Percentiles rank a stretch among this genome's conserved stretches.
phyloP scores from a whole-genome alignment of 306 rosid species.

The Pueraria montana region DNA sequence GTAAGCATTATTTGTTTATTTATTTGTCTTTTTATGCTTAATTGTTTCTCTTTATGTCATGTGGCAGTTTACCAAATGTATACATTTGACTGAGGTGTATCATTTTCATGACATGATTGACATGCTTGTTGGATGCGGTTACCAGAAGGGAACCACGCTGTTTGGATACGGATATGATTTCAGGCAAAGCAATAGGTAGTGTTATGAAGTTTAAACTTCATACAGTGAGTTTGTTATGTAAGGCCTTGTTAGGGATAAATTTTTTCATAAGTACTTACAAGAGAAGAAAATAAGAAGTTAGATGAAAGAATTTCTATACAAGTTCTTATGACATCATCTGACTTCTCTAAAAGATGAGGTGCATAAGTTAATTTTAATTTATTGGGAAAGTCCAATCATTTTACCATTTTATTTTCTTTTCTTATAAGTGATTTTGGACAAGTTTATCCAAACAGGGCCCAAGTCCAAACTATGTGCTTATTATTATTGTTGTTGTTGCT shows the following conservation, averaged over 20 bases:
- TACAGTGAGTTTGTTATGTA: background rate
- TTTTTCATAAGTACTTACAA: too few relatives aligned
- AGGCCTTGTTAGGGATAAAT: background rate
- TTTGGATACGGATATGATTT: conserved; percentile 97
- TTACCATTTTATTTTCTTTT: background rate
- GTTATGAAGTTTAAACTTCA: background rate
- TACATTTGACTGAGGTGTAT: conserved; percentile 78
- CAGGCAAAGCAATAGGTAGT: conserved; percentile 94
- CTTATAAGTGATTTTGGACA: background rate
- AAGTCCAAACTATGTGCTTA: conserved; percentile 28
- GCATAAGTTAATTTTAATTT: background rate
- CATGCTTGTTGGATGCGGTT: conserved; percentile 85
- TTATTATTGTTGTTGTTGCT: conserved; percentile 13
- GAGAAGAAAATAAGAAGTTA: background rate
- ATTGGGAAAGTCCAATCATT: too few relatives aligned
- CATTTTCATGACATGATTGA: conserved; percentile 93
- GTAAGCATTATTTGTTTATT: background rate
- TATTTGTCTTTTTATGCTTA: background rate
- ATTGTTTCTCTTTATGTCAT: conserved; percentile 2
- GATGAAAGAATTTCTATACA: too few relatives aligned
- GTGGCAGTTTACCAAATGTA: conserved; percentile 77
- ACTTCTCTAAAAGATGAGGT: background rate
- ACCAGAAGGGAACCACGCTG: conserved; percentile 89
- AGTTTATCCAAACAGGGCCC: background rate
- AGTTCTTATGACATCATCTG: background rate